These are phyloP conservation scores for Plasmodium gaboni DNA, from an alignment of 169 alveolate genomes.

Conservation along the genomic window DNA sequence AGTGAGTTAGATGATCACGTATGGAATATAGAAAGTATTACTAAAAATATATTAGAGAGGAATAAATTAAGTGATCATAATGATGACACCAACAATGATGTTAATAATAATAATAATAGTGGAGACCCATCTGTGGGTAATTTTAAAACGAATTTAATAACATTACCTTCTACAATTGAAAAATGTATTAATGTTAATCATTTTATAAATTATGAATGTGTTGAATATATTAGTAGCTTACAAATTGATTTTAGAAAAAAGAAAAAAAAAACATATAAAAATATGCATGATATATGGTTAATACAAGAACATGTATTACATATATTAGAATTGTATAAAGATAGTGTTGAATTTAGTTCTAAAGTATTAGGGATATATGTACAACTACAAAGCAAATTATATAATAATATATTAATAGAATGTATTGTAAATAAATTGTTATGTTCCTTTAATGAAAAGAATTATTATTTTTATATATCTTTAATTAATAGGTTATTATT, in stretches of 20 bases:
- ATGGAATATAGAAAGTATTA: background rate
- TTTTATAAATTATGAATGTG: conserved; percentile 53
- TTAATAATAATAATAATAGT: background rate
- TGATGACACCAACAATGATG: background rate
- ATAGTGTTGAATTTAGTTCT: conserved; percentile 69
- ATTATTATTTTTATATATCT: conserved; percentile 70
- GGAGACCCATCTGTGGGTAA: background rate
- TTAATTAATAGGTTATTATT: conserved; percentile 57
- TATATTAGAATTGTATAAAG: conserved; percentile 51
- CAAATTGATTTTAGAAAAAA: conserved; percentile 53
- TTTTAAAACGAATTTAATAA: conserved; percentile 25
- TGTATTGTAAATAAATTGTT: conserved; percentile 52
- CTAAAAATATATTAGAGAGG: background rate
- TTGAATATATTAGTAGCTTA: conserved; percentile 33
- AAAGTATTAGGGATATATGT: conserved; percentile 62
- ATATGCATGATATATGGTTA: conserved; percentile 73
- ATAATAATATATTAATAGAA: conserved; percentile 70
- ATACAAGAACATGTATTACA: conserved; percentile 70
- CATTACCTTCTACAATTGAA: conserved; percentile 17
- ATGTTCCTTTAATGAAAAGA: conserved; percentile 37
- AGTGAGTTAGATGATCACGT: background rate
- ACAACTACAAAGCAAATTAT: conserved; percentile 71
- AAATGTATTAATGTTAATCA: conserved; percentile 31
- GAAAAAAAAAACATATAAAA: conserved; percentile 19
- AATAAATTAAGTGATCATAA: conserved; percentile 6